Base-by-base conservation (phyloP, 345 rosid species). In the Hibiscus tridactylites region DNA sequence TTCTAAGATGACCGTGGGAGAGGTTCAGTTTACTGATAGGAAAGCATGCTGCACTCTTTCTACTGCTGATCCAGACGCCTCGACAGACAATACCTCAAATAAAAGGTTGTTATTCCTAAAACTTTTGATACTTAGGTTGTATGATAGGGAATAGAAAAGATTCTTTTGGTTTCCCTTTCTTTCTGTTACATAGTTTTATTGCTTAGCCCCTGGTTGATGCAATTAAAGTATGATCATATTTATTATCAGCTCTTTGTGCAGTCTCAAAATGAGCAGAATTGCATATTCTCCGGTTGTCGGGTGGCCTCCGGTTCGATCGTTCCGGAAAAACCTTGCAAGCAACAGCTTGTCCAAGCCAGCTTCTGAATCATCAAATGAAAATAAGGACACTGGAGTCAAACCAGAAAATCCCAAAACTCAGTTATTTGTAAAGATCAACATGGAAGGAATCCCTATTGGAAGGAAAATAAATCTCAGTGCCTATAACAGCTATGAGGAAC, bases 371-470 rank as follows among this genome's bases (percentile, higher is more conserved):
- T 81, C 75, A 19, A 84, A 75, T 69, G 85, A 57, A 33, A 75
- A 72, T 76, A 82, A 82, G 74, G 75, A 58, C 53, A 79, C 59
- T 7, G 46, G 70, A 74, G 85, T 77, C 39, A 80, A 73, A 57
- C 35, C 59, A 46, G 53, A 63, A 52, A 73, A 24, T 16, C 31
- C 37, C 39, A 89, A 83, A 80, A 86, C 89, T 39, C 71, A 53
- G 61, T 54, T 83, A 80, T 92, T 89, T 54, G 91, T 92, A 65
- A 95, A 95, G 88, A 92, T 95, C 77, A 95, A 95, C 65, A 95
- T 95, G 99, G 90, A 92, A 67, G 99, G 98, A 68, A 89, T 96
- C 61, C 96, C 98, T 4, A 96, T 96, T 57, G 99, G 90, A 92
- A 92, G 99, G 79, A 95, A 95, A 85, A 90, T 95, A 0, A 93